Base-by-base conservation (phyloP, 352 stramenopile species). In the Pythium sukuiense region DNA sequence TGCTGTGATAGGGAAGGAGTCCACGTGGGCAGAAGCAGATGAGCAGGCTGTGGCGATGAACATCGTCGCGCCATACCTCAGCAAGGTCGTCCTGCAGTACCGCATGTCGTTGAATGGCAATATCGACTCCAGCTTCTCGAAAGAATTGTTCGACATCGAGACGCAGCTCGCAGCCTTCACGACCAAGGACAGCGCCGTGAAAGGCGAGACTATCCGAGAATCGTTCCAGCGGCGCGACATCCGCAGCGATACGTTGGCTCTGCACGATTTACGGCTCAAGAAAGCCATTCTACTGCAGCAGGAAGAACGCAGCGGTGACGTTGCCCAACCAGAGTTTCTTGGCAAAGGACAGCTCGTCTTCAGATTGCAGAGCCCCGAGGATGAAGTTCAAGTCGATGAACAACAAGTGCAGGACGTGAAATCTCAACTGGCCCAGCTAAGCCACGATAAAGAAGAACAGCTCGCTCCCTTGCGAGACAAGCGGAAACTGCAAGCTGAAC, bases 161-260 rank as follows among this genome's bases (percentile, higher is more conserved):
- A 59, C 73, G 0, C 69, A 80, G 52, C 69, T 93, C 32, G 67
- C 71, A 0, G 69, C 53, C n/a, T 64, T 75, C 13, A 69, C 72
- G 0, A 68, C 68, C 13, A 76, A 75, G 29, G 84, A 92, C 69
- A 73, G 82, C 11, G 77, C 72, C 18, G 77, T 93, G 8, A 76
- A 83, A 7, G 86, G 84, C 2, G 79, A 91, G 58, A 82, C 76
- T 0, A 95, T 95, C 32, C 86, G 84, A 2, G 82, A 93, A 27
- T 89, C 83, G 32, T 95, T 95, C 67, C 75, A 88, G 65, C 75
- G 86, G 18, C 77, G 86, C 1, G 86, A 95, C 56, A 72, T 95
- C 32, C 81, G 86, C 14, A 90, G 81, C 49, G 86, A 94, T 27
- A 79, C 83, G 11, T 55, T 94, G 26, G 43, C 41, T 14, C 52